Percentiles rank a stretch among this genome's conserved stretches.
phyloP scores from a whole-genome alignment of 257 asterid species.

The Primulina tabacum region DNA sequence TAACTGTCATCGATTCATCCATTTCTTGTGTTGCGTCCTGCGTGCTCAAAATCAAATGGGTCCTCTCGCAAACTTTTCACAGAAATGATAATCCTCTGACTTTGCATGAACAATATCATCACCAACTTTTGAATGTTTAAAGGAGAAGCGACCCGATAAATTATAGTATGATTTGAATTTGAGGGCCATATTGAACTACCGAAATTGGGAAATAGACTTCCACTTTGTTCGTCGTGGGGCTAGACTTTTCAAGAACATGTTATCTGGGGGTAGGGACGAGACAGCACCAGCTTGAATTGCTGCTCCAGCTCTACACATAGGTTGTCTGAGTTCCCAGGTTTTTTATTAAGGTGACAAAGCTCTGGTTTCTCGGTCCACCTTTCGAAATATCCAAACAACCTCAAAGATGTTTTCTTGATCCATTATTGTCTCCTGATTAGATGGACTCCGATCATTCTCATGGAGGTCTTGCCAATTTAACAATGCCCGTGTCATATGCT shows the following conservation, averaged over 20 bases:
- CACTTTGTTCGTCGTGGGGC: constrained; percentile 39
- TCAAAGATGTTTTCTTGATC: neutral
- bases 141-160: constrained; percentile 31
- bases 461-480: constrained; percentile 28
- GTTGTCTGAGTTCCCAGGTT: constrained; percentile 8
- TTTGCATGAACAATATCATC: constrained; percentile 34
- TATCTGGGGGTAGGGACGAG: constrained; percentile 22
- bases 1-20: constrained; percentile 48
- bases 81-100: constrained; percentile 44
- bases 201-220: constrained; percentile 35
- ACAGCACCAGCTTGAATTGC: constrained; percentile 26
- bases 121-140: constrained; percentile 40
- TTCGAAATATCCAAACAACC: constrained; percentile 17
- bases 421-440: neutral
- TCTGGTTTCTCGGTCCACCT: constrained; percentile 22
- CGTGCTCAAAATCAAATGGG: constrained; percentile 49
- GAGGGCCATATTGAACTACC: constrained; percentile 35
- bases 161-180: constrained; percentile 24
- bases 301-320: constrained; percentile 27
- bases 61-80: constrained; percentile 44
- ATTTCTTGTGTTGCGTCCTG: constrained; percentile 47
- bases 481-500: constrained; percentile 38
- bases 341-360: constrained; percentile 23
- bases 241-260: constrained; percentile 24
- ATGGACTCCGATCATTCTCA: constrained; percentile 26